These are phyloP conservation scores for Aureobasidium sp. DNA, from an alignment of 2,329 filamentous ascomycete genomes.

Conservation along the genomic window DNA sequence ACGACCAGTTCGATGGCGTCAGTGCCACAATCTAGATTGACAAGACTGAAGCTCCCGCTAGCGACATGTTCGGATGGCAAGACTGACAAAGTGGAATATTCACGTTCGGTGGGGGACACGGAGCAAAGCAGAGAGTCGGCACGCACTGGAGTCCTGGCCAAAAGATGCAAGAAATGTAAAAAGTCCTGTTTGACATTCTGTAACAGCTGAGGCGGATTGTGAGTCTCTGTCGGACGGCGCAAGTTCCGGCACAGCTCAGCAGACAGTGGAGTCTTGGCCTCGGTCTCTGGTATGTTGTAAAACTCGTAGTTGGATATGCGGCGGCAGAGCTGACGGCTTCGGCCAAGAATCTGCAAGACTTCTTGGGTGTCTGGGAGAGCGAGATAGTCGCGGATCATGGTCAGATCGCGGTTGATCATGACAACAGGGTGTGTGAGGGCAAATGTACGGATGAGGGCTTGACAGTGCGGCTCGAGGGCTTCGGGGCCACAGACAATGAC, in stretches of 20 bases:
- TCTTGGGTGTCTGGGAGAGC: constrained; percentile 47
- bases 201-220: background rate
- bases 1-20: constrained; percentile 1
- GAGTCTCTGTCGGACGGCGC: background rate
- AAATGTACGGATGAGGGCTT: constrained; percentile 55
- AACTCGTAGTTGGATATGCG: constrained; percentile 69
- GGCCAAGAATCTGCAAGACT: constrained; percentile 52
- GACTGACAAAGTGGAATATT: background rate
- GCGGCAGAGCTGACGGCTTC: constrained; percentile 53
- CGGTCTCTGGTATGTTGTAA: constrained; percentile 60
- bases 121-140: background rate
- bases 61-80: background rate
- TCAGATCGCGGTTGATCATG: constrained; percentile 59
- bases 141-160: background rate
- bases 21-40: background rate
- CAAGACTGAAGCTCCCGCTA: background rate
- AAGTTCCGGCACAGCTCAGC: background rate
- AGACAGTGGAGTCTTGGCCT: background rate
- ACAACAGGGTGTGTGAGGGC: constrained; percentile 61
- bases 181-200: constrained; percentile 10
- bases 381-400: constrained; percentile 59
- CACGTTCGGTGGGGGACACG: background rate
- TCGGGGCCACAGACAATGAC: constrained; percentile 66
- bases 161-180: background rate
- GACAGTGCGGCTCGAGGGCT: constrained; percentile 59